Evolutionary conservation across 2,329 filamentous ascomycete genomes (phyloP).

Genomic region (Phaeosphaeria sp.): DNA sequence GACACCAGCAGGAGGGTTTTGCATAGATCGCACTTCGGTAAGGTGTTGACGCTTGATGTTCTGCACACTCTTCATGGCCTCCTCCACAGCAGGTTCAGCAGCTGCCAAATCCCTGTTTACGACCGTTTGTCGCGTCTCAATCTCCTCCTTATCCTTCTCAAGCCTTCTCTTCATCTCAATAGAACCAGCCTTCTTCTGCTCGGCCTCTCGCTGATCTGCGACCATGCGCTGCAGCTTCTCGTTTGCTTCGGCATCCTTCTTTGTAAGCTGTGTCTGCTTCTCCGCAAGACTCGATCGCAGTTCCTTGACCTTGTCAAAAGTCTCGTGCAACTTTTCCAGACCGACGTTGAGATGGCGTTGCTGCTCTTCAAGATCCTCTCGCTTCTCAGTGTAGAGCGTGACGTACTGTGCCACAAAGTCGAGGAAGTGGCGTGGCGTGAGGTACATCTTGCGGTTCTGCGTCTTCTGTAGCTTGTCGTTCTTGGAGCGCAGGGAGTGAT

Average conservation of each 20-base stretch:
- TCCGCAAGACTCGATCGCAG: constrained; percentile 87
- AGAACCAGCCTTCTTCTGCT: constrained; percentile 86
- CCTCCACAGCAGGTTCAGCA: constrained; percentile 90
- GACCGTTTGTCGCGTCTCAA: constrained; percentile 80
- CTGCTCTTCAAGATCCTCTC: constrained; percentile 97
- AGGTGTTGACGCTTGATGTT: constrained; percentile 98
- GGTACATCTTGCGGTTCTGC: constrained; percentile 88
- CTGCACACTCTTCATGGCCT: constrained; percentile 94
- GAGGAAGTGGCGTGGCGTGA: constrained; percentile 95
- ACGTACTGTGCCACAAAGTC: constrained; percentile 99
- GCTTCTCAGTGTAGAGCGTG: constrained; percentile 96
- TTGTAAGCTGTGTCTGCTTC: constrained; percentile 92
- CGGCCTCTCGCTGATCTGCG: constrained; percentile 91
- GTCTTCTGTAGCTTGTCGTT: constrained; percentile 88
- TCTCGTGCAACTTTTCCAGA: constrained; percentile 95
- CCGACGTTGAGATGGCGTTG: constrained; percentile 98
- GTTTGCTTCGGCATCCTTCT: constrained; percentile 93
- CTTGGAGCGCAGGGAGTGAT: constrained; percentile 91
- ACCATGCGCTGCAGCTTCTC: constrained; percentile 98
- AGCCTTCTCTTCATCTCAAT: constrained; percentile 87
- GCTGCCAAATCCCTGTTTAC: constrained; percentile 86
- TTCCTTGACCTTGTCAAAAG: constrained; percentile 95
- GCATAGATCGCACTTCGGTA: constrained; percentile 97
- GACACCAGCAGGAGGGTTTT: constrained; percentile 87
- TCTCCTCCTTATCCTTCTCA: constrained; percentile 87